phyloP scores from a whole-genome alignment of 108 stramenopile genomes.

The Skeletonema costatum region DNA sequence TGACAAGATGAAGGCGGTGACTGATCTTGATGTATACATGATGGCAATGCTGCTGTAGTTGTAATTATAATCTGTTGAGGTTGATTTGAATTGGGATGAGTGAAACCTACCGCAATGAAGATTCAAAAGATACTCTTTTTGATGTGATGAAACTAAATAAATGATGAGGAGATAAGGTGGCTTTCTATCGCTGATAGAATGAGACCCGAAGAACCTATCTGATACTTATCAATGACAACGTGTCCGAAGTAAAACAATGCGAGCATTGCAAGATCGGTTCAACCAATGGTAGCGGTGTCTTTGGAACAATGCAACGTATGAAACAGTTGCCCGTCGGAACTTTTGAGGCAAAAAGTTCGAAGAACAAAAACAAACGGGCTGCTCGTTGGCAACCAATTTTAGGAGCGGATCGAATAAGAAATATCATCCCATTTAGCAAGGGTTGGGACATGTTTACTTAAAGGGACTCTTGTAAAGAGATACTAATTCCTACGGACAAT shows the following conservation, averaged over 20 bases:
- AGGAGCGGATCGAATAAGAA: too few relatives aligned
- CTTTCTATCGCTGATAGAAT: too few relatives aligned
- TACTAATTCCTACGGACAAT: neutral
- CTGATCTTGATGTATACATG: slow-evolving; percentile 1
- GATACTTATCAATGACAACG: too few relatives aligned
- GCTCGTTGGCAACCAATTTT: too few relatives aligned
- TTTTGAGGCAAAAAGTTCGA: too few relatives aligned
- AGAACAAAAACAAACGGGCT: too few relatives aligned
- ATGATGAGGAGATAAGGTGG: too few relatives aligned
- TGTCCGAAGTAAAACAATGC: too few relatives aligned
- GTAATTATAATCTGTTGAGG: neutral
- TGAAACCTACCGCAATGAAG: neutral
- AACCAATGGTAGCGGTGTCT: neutral
- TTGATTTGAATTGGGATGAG: too few relatives aligned
- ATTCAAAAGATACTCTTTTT: neutral
- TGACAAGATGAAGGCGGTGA: slow-evolving; percentile 13
- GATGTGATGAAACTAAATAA: neutral
- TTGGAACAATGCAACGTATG: neutral
- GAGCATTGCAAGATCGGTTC: too few relatives aligned
- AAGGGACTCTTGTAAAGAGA: neutral
- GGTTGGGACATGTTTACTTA: neutral
- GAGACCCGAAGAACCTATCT: too few relatives aligned
- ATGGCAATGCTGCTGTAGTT: neutral
- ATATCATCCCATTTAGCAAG: neutral
- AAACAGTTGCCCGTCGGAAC: too few relatives aligned